Conservation (phyloP, 192 early-diverging fungal genomes). For the Coemansia sp. region DNA sequence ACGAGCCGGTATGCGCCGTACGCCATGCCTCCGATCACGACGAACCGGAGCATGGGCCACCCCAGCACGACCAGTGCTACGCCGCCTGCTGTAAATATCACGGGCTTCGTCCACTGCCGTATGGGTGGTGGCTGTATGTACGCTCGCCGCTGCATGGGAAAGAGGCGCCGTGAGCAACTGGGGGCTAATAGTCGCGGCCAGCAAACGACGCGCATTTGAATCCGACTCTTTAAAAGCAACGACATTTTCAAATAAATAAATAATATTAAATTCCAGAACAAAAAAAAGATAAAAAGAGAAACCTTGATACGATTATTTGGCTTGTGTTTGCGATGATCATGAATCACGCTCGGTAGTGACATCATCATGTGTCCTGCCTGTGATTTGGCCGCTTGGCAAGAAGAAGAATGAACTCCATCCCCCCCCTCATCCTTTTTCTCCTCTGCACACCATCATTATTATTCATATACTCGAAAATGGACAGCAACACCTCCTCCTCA, state of each 20-base stretch:
- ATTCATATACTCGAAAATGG: not conserved
- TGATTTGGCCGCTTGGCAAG: not conserved
- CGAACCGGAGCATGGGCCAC: constrained; percentile 44
- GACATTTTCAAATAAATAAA: not conserved
- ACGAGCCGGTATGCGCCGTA: constrained; percentile 26
- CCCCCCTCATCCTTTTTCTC: not conserved
- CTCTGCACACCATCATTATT: not conserved
- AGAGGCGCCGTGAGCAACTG: not conserved
- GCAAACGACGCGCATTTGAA: not conserved
- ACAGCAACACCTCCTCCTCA: constrained; percentile 42
- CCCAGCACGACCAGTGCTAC: constrained; percentile 21
- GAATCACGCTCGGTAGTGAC: not conserved
- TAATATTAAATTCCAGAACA: not conserved
- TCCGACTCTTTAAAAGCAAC: not conserved
- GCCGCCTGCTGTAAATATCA: constrained; percentile 30
- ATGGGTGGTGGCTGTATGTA: not conserved
- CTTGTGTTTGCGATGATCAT: not conserved
- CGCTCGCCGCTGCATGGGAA: not conserved
- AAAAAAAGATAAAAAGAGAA: not conserved
- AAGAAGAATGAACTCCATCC: not conserved
- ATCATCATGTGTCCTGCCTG: not conserved
- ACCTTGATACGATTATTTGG: no score
- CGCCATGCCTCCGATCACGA: constrained; percentile 31
- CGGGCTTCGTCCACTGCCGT: constrained; percentile 22
- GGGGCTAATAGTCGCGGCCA: not conserved